Conservation (phyloP, 805 yeast species). For the Komagataella pseudopastoris region DNA sequence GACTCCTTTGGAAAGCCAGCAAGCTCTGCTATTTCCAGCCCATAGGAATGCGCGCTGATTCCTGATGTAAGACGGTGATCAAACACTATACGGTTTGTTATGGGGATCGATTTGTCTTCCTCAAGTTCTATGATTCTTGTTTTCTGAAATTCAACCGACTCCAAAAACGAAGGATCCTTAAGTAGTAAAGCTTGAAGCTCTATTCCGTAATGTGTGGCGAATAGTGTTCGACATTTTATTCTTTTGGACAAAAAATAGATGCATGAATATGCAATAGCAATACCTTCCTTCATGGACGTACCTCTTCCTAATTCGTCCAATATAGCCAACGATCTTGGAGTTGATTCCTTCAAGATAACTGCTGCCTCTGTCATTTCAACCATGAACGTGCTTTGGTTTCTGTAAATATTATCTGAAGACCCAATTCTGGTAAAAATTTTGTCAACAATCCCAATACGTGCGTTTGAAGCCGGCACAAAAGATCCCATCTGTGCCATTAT, state of each 20-base stretch:
- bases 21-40: constrained; percentile 57
- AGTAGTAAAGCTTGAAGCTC: constrained; percentile 23
- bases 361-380: constrained; percentile 85
- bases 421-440: constrained; percentile 70
- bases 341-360: constrained; percentile 50
- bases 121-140: background rate
- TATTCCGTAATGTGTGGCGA: constrained; percentile 77
- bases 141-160: background rate
- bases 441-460: constrained; percentile 62
- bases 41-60: constrained; percentile 63
- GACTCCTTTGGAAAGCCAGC: constrained; percentile 70
- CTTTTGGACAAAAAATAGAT: constrained; percentile 36
- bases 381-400: constrained; percentile 84
- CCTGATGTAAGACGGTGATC: constrained; percentile 55
- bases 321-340: constrained; percentile 56
- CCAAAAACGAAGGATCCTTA: background rate
- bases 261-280: constrained; percentile 74
- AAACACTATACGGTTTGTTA: constrained; percentile 21
- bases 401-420: constrained; percentile 69
- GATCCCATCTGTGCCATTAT: constrained; percentile 67
- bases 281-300: constrained; percentile 74
- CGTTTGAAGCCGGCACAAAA: constrained; percentile 53
- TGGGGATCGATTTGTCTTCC: constrained; percentile 4
- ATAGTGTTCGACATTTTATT: constrained; percentile 61
- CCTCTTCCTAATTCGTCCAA: constrained; percentile 89